Conservation (phyloP, 345 rosid genomes). For the Brassica incana region DNA sequence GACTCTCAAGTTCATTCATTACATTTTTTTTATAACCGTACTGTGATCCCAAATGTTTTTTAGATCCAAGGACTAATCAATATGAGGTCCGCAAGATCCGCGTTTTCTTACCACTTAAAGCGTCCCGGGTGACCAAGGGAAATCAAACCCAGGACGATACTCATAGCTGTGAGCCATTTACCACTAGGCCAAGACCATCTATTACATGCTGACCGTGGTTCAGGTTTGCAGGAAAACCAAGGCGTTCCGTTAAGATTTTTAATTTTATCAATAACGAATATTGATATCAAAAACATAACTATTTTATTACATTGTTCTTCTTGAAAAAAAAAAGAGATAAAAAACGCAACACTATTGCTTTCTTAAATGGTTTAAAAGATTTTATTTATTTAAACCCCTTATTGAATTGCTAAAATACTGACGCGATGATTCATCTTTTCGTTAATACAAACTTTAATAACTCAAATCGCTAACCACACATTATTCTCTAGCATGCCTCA, state of each 20-base stretch:
- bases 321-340: neutral
- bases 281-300: neutral
- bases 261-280: neutral
- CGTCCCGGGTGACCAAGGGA: too few species aligned
- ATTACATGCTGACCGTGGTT: neutral
- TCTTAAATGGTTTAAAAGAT: neutral
- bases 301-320: neutral
- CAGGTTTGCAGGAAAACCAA: neutral
- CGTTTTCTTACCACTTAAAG: too few species aligned
- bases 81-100: too few species aligned
- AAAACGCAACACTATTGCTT: neutral
- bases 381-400: neutral
- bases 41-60: too few species aligned
- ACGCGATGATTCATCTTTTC: neutral
- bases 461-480: neutral
- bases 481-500: constrained; percentile 1
- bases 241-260: neutral
- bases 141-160: too few species aligned
- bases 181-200: neutral
- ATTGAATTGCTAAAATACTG: neutral
- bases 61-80: too few species aligned
- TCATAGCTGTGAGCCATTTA: too few species aligned
- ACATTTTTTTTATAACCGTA: too few species aligned
- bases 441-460: neutral
- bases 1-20: neutral